Conservation (phyloP, 1,139 yeast species). For the Candida sanyaensis region DNA sequence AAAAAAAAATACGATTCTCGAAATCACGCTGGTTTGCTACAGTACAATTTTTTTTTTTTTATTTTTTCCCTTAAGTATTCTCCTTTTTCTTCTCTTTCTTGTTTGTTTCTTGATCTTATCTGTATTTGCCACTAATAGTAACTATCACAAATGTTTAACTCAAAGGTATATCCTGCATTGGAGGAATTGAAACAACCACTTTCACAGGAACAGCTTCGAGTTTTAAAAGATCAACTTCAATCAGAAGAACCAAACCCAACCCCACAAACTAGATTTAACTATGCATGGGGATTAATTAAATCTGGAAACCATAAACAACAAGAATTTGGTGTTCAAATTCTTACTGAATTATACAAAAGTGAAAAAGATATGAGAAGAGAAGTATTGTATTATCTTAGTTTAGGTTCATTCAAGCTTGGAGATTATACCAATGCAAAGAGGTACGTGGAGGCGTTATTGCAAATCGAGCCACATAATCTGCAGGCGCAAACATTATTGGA, state of each 20-base stretch:
- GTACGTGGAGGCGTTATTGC: slow-evolving; percentile 75
- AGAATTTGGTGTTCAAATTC: slow-evolving; percentile 73
- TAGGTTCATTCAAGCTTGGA: slow-evolving; percentile 87
- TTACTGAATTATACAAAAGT: slow-evolving; percentile 73
- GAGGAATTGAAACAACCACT: slow-evolving; percentile 58
- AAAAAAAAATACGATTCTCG: background rate
- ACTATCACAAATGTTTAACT: slow-evolving; percentile 13
- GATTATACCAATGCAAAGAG: slow-evolving; percentile 85
- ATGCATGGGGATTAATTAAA: slow-evolving; percentile 94
- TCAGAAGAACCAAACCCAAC: slow-evolving; percentile 81
- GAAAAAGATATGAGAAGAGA: slow-evolving; percentile 87
- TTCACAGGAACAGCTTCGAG: slow-evolving; percentile 70
- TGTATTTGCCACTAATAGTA: slow-evolving; percentile 1
- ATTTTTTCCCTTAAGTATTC: background rate
- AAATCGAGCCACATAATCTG: slow-evolving; percentile 78
- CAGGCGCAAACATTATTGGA: slow-evolving; percentile 75
- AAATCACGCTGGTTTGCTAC: too few species aligned
- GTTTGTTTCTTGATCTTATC: background rate
- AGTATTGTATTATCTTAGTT: slow-evolving; percentile 80
- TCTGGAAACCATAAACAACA: slow-evolving; percentile 63
- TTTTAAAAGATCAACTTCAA: slow-evolving; percentile 75
- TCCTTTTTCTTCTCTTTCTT: background rate
- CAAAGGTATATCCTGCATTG: slow-evolving; percentile 36
- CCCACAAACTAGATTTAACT: slow-evolving; percentile 85
- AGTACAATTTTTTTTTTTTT: background rate